phyloP scores from a whole-genome alignment of 305 asterid species.

The Plantago rigida region DNA sequence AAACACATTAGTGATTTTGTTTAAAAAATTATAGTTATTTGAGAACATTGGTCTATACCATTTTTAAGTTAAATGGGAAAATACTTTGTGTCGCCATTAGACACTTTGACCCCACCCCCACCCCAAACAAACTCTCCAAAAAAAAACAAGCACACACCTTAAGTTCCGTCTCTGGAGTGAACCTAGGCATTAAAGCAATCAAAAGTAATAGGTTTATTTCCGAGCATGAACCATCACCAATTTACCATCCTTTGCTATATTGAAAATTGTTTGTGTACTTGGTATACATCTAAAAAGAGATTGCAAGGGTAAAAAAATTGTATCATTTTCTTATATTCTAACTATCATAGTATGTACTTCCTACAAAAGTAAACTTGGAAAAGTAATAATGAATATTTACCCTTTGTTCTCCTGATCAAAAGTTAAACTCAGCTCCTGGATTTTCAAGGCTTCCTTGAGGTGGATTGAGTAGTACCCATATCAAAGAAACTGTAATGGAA shows the following conservation, averaged over 20 bases:
- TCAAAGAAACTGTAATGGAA: slow-evolving; percentile 65
- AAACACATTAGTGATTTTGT: no score
- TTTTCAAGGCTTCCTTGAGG: slow-evolving; percentile 30
- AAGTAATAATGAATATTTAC: neutral
- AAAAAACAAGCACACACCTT: no score
- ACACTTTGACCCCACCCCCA: no score
- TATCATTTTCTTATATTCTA: neutral
- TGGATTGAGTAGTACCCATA: slow-evolving; percentile 63
- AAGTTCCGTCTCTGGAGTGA: no score
- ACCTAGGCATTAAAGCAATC: no score
- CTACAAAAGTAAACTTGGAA: neutral
- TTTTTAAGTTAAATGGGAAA: no score
- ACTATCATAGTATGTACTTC: slow-evolving; percentile 1
- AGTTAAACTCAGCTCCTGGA: slow-evolving; percentile 19
- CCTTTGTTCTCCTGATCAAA: slow-evolving; percentile 12
- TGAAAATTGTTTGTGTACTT: neutral
- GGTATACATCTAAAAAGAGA: neutral
- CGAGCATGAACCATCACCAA: neutral
- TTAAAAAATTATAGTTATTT: no score
- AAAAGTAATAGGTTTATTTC: neutral
- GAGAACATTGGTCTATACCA: no score
- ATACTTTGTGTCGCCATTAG: no score
- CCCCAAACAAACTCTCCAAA: no score
- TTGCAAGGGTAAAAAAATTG: neutral
- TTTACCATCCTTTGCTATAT: neutral